Evolutionary conservation across 2,329 filamentous ascomycete genomes (phyloP).

Genomic region (Talaromyces sp.): DNA sequence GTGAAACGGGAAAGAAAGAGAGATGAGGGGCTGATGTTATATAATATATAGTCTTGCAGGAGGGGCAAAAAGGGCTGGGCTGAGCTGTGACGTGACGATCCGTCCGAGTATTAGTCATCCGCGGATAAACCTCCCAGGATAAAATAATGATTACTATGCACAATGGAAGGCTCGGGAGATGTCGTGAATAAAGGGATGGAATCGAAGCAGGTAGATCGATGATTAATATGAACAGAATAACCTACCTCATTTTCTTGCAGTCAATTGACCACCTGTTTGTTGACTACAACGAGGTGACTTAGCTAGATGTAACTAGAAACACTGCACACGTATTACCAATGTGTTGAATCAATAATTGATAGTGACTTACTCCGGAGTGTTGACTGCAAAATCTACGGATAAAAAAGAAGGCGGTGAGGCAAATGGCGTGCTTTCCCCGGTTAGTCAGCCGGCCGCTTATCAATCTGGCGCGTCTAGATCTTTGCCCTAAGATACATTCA

Average conservation of each 20-base stretch:
- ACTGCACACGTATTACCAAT: neutral
- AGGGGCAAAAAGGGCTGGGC: slow-evolving; percentile 4
- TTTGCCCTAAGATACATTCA: neutral
- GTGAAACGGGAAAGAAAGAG: no score
- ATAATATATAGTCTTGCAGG: neutral
- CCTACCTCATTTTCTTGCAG: neutral
- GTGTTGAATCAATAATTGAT: neutral
- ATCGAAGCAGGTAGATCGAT: neutral
- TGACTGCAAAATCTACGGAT: no score
- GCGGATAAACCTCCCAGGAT: slow-evolving; percentile 3
- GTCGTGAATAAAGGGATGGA: neutral
- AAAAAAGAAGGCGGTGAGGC: slow-evolving; percentile 2
- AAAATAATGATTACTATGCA: neutral
- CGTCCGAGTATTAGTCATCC: neutral
- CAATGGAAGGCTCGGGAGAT: neutral
- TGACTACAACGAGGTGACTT: neutral
- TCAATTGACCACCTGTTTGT: neutral
- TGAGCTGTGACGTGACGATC: slow-evolving; percentile 1
- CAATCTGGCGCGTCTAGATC: slow-evolving; percentile 9
- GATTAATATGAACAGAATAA: neutral
- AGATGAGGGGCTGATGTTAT: neutral
- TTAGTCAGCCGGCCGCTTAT: slow-evolving; percentile 1
- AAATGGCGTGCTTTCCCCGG: slow-evolving; percentile 12
- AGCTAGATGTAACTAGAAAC: neutral
- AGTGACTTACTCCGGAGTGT: no score